A percentile compares a stretch with the other conserved stretches of the same genome.
These are phyloP conservation scores for Solanum verrucosum DNA, from an alignment of 257 asterid genomes.

Conservation along the genomic window DNA sequence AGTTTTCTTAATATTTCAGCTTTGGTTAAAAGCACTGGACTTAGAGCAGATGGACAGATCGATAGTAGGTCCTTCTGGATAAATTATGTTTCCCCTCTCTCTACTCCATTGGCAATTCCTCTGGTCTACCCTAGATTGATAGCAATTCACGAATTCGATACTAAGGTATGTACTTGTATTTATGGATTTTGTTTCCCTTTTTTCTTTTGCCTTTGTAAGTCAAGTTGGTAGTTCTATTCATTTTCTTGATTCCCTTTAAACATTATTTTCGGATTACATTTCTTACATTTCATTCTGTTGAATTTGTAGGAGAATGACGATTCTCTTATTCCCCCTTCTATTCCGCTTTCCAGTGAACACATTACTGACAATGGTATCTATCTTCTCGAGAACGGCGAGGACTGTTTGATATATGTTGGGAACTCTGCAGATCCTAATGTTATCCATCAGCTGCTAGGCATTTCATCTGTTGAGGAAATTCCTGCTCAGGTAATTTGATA, in stretches of 20 bases:
- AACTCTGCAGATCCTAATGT: constrained; percentile 47
- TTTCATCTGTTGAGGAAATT: constrained; percentile 74
- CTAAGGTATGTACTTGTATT: constrained; percentile 35
- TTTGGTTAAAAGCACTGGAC: constrained; percentile 71
- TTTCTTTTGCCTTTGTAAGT: neutral
- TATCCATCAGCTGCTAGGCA: constrained; percentile 57
- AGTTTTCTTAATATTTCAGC: constrained; percentile 37
- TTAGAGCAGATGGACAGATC: constrained; percentile 76
- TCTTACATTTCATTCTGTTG: neutral
- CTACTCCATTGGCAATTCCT: constrained; percentile 79
- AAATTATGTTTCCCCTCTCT: constrained; percentile 67
- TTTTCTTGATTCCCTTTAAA: neutral
- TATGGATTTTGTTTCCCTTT: neutral
- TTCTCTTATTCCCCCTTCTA: constrained; percentile 51
- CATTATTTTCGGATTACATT: neutral
- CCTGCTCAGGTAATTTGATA: constrained; percentile 55
- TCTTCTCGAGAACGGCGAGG: constrained; percentile 95
- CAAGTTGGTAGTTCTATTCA: neutral
- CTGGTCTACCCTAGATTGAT: constrained; percentile 93
- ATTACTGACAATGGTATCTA: constrained; percentile 70
- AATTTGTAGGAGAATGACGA: constrained; percentile 60
- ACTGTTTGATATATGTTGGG: constrained; percentile 83
- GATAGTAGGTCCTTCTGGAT: constrained; percentile 95
- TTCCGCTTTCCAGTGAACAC: constrained; percentile 84
- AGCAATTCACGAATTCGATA: constrained; percentile 73